Percentiles rank a stretch among this genome's conserved stretches.
Evolutionary conservation across 2,329 filamentous ascomycete genomes (phyloP).

Genomic region (Plectosphaerella sp.): DNA sequence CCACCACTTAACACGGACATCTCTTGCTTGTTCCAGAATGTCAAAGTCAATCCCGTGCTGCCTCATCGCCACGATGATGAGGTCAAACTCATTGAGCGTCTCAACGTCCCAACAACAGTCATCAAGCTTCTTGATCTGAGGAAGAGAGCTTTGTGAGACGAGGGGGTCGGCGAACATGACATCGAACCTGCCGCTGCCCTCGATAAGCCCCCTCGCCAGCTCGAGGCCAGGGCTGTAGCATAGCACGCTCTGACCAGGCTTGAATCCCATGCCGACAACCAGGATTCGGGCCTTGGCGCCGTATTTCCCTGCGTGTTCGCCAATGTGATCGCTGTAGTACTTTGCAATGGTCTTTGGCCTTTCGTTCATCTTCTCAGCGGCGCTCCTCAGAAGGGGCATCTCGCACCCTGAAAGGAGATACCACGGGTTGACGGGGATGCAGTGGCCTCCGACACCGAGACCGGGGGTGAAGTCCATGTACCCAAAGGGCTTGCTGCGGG

Average conservation of each 20-base stretch:
- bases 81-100: conserved; percentile 19
- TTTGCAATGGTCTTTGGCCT: conserved; percentile 33
- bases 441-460: conserved; percentile 50
- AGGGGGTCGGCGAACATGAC: conserved; percentile 24
- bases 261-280: conserved; percentile 29
- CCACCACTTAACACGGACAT: conserved; percentile 31
- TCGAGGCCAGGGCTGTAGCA: conserved; percentile 25
- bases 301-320: background rate
- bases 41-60: conserved; percentile 22
- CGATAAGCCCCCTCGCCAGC: conserved; percentile 16
- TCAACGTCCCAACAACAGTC: conserved; percentile 20
- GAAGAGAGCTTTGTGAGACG: conserved; percentile 21
- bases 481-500: conserved; percentile 48
- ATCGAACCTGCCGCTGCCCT: conserved; percentile 16
- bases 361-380: conserved; percentile 36
- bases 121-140: conserved; percentile 18
- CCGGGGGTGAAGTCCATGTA: conserved; percentile 43
- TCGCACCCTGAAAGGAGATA: conserved; percentile 44
- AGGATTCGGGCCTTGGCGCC: conserved; percentile 15
- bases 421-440: conserved; percentile 51
- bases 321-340: background rate
- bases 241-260: conserved; percentile 25
- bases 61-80: conserved; percentile 23
- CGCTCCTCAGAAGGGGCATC: conserved; percentile 40
- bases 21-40: conserved; percentile 13